These are phyloP conservation scores for Botryosphaeria dothidea DNA, from an alignment of 2,329 filamentous ascomycete species.

Conservation along the genomic window DNA sequence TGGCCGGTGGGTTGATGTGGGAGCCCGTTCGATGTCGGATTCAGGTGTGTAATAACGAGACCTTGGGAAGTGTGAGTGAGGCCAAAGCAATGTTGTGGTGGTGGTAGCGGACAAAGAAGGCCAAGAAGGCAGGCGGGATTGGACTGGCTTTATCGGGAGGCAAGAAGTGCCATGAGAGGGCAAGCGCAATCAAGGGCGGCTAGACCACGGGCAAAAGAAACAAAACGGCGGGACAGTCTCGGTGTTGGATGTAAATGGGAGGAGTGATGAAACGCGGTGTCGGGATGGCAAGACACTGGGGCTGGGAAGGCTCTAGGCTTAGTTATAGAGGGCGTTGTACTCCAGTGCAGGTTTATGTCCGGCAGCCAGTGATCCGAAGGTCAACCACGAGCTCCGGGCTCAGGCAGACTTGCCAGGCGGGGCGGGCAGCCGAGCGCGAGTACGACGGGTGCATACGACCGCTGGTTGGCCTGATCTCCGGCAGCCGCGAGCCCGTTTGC, in stretches of 20 bases:
- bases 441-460: constrained; percentile 1
- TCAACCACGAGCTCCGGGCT: too few relatives aligned
- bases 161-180: neutral
- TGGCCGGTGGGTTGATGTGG: neutral
- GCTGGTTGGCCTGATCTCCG: constrained; percentile 6
- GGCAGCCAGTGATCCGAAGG: neutral
- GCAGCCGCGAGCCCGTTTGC: constrained; percentile 7
- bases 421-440: constrained; percentile 1
- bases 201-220: neutral
- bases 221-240: neutral
- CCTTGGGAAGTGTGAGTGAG: too few relatives aligned
- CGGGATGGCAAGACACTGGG: neutral
- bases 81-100: too few relatives aligned
- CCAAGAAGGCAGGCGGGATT: neutral
- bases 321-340: constrained; percentile 1
- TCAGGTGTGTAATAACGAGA: neutral
- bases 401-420: neutral
- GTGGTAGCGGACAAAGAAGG: neutral
- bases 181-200: neutral
- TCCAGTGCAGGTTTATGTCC: neutral
- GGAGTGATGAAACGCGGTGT: neutral
- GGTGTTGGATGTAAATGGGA: neutral
- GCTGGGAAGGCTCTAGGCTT: neutral
- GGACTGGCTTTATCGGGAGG: neutral
- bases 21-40: neutral